Evolutionary conservation across 2,329 filamentous ascomycete genomes (phyloP).

Genomic region (Blumeria hordei): DNA sequence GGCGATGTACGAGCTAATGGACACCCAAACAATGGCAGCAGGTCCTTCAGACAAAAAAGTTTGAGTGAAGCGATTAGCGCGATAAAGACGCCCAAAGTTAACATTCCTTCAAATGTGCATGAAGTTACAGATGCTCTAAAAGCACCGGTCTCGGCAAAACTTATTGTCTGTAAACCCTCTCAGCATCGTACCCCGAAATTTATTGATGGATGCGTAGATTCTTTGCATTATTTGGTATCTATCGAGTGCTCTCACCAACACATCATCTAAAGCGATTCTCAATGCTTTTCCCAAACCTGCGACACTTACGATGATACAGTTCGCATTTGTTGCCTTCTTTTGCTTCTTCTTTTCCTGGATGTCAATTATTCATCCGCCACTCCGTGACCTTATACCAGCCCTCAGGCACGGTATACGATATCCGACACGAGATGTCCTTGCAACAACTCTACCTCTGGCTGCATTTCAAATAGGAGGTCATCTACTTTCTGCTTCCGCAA

Average conservation of each 20-base stretch:
- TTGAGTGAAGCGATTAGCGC: slow-evolving; percentile 69
- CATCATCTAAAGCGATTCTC: slow-evolving; percentile 89
- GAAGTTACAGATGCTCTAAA: slow-evolving; percentile 80
- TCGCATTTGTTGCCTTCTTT: slow-evolving; percentile 73
- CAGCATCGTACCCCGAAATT: slow-evolving; percentile 7
- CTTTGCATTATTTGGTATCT: slow-evolving; percentile 85
- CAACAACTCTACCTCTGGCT: slow-evolving; percentile 72
- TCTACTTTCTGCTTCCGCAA: slow-evolving; percentile 80
- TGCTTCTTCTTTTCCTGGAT: slow-evolving; percentile 62
- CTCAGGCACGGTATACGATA: slow-evolving; percentile 63
- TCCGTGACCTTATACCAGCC: slow-evolving; percentile 51
- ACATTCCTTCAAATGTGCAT: slow-evolving; percentile 77
- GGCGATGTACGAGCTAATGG: slow-evolving; percentile 9
- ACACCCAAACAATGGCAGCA: slow-evolving; percentile 9
- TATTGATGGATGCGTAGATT: slow-evolving; percentile 25
- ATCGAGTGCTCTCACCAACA: slow-evolving; percentile 88
- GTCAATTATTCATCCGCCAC: slow-evolving; percentile 42
- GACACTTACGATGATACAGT: slow-evolving; percentile 80
- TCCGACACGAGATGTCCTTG: slow-evolving; percentile 60
- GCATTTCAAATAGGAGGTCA: slow-evolving; percentile 86
- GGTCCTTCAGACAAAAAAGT: slow-evolving; percentile 60
- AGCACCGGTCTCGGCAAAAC: slow-evolving; percentile 67
- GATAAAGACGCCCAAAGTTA: slow-evolving; percentile 58
- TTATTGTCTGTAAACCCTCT: slow-evolving; percentile 39
- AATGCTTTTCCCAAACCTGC: slow-evolving; percentile 78